Conservation (phyloP, 2,329 filamentous ascomycete species). For the Verticillium alfalfae region DNA sequence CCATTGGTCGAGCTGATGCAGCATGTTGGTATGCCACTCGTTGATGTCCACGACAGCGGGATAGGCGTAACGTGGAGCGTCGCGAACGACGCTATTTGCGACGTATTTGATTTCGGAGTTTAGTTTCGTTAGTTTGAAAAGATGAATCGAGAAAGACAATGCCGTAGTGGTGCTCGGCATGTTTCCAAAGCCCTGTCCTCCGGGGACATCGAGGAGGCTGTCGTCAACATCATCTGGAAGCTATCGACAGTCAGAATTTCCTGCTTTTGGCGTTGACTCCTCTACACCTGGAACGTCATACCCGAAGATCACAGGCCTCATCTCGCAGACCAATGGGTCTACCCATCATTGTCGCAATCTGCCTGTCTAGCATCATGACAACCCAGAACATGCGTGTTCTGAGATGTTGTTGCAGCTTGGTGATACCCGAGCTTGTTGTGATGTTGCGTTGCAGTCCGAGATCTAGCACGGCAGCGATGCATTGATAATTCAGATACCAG, state of each 20-base stretch:
- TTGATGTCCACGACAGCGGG: constrained; percentile 37
- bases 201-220: constrained; percentile 5
- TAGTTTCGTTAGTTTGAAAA: constrained; percentile 39
- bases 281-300: no score
- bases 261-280: background rate
- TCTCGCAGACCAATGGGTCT: constrained; percentile 49
- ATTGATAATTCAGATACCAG: constrained; percentile 52
- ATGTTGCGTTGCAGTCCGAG: constrained; percentile 46
- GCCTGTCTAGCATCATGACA: constrained; percentile 44
- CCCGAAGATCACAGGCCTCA: constrained; percentile 45
- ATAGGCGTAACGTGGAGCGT: constrained; percentile 40
- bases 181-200: background rate
- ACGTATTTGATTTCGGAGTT: constrained; percentile 56
- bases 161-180: constrained; percentile 8
- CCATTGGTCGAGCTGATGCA: constrained; percentile 34
- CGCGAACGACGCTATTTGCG: constrained; percentile 44
- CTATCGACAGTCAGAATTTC: constrained; percentile 15
- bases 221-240: constrained; percentile 21
- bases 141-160: constrained; percentile 39
- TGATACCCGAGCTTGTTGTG: constrained; percentile 32
- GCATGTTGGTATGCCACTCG: constrained; percentile 39
- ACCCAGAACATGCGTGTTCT: constrained; percentile 52
- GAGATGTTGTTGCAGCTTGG: constrained; percentile 45
- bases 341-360: constrained; percentile 50
- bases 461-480: constrained; percentile 43